A percentile compares a stretch with the other conserved stretches of the same genome.
Evolutionary conservation across 2,329 filamentous ascomycete genomes (phyloP).

Genomic region (Clarireedia monteithiana): DNA sequence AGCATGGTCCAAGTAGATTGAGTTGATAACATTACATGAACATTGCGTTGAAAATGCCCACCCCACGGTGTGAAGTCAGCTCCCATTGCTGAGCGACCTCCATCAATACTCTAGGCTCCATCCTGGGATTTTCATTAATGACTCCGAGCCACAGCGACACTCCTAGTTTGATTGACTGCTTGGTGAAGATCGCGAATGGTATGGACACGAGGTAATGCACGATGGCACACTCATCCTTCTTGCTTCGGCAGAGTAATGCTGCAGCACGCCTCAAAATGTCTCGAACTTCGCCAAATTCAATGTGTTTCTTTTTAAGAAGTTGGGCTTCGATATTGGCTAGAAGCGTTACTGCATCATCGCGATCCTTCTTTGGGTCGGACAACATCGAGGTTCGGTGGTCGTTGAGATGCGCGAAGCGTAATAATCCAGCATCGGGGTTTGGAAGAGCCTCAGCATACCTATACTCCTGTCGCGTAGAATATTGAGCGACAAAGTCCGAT

Average conservation of each 20-base stretch:
- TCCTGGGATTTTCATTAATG: slow-evolving; percentile 86
- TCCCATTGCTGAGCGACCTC: slow-evolving; percentile 93
- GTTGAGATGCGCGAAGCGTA: slow-evolving; percentile 50
- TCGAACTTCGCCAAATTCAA: slow-evolving; percentile 67
- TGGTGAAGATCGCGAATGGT: slow-evolving; percentile 87
- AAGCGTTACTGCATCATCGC: slow-evolving; percentile 52
- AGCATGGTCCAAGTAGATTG: slow-evolving; percentile 20
- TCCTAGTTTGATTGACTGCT: slow-evolving; percentile 90
- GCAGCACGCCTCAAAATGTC: slow-evolving; percentile 80
- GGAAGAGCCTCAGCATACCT: slow-evolving; percentile 72
- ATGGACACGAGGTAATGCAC: slow-evolving; percentile 85
- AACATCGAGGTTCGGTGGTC: slow-evolving; percentile 33
- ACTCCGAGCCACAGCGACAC: slow-evolving; percentile 95
- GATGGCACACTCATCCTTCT: slow-evolving; percentile 68
- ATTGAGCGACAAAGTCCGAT: slow-evolving; percentile 94
- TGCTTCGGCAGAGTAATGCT: slow-evolving; percentile 72
- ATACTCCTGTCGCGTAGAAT: slow-evolving; percentile 94
- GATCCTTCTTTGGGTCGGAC: slow-evolving; percentile 45
- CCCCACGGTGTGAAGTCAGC: slow-evolving; percentile 64
- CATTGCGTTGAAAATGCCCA: slow-evolving; percentile 71
- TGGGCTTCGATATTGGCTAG: slow-evolving; percentile 67
- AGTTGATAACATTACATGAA: slow-evolving; percentile 46
- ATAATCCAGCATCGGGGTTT: slow-evolving; percentile 59
- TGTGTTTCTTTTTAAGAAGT: slow-evolving; percentile 58
- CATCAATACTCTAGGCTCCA: slow-evolving; percentile 77